Base-by-base conservation (phyloP, 2,329 filamentous ascomycete genomes). In the Juglanconis sp. region DNA sequence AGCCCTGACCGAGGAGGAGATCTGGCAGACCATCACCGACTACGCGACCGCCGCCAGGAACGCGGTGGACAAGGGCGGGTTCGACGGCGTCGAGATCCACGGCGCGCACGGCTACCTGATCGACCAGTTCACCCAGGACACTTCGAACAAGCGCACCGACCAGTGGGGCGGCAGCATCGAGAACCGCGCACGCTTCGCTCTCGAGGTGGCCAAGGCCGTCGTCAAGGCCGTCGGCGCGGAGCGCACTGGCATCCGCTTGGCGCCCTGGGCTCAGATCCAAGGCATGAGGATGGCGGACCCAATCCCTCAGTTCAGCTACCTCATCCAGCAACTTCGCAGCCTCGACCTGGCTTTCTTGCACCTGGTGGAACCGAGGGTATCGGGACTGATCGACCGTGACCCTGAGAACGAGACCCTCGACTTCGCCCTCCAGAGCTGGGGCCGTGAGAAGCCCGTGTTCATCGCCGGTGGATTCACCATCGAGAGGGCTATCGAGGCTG, bases 71-170 rank as follows among this genome's bases (percentile, higher is more conserved):
- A 59, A 56, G 53, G 79, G 81, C 17, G 90, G 90, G 0, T 87
- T 88, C 48, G 90, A 94, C 68, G 87, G 85, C 8, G 85, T 92
- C 58, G 88, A 91, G 66, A 71, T 77, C 17, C 76, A 80, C 65
- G 79, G 71, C 3, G 82, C 82, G 3, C 84, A 87, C 63, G 83
- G 85, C 1, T 89, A 88, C 64, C 74, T 90, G 0, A 72, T 86
- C n/a, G 85, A 87, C 57, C 84, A 87, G 59, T 90, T 89, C 71
- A 76, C 83, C 0, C 81, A 77, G 24, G 74, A 78, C 11, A 76
- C 76, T 2, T 74, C 76, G 57, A 86, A 86, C 65, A 72, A 74
- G 49, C 74, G 83, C 31, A 82, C 77, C 0, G 83, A 86, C 66
- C 67, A 73, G 44, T 86, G 84, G 68, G 83, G 83, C 7, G 82